These are phyloP conservation scores for Sonneratia caseolaris DNA, from an alignment of 345 rosid species.

Conservation along the genomic window DNA sequence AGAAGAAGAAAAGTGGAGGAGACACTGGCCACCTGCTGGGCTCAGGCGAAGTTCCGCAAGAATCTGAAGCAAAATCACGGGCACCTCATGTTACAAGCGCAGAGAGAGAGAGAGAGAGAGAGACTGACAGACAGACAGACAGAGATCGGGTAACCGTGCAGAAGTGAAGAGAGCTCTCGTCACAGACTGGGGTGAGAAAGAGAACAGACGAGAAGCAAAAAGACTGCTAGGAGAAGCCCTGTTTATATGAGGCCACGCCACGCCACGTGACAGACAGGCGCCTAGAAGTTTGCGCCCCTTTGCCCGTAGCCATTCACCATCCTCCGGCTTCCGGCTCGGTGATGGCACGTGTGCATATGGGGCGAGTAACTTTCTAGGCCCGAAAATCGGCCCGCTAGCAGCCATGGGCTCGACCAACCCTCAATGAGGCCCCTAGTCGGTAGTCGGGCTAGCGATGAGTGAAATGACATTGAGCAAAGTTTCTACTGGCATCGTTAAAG, in stretches of 20 bases:
- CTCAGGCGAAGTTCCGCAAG: neutral
- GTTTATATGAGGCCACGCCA: constrained; percentile 7
- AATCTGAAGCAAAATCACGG: neutral
- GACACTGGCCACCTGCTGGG: neutral
- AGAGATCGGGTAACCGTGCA: neutral
- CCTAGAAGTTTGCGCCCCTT: too few relatives aligned
- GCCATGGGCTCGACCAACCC: neutral
- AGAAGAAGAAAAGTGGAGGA: too few relatives aligned
- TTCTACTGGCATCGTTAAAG: too few relatives aligned
- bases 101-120: too few relatives aligned
- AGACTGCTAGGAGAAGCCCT: constrained; percentile 5
- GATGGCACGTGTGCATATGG: neutral
- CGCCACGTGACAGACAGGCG: too few relatives aligned
- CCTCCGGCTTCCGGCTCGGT: constrained; percentile 1
- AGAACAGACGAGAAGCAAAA: neutral
- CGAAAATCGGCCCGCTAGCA: neutral
- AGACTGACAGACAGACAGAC: neutral
- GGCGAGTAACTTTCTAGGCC: neutral
- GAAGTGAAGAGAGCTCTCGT: too few relatives aligned
- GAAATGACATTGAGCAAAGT: too few relatives aligned
- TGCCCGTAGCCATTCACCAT: neutral
- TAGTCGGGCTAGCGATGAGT: too few relatives aligned
- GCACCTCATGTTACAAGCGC: too few relatives aligned
- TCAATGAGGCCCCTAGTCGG: too few relatives aligned
- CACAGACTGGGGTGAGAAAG: neutral